A percentile compares a stretch with the other conserved stretches of the same genome.
These are phyloP conservation scores for Ustilago loliicola DNA, from an alignment of 1,284 basidiomycete genomes.

Conservation along the genomic window DNA sequence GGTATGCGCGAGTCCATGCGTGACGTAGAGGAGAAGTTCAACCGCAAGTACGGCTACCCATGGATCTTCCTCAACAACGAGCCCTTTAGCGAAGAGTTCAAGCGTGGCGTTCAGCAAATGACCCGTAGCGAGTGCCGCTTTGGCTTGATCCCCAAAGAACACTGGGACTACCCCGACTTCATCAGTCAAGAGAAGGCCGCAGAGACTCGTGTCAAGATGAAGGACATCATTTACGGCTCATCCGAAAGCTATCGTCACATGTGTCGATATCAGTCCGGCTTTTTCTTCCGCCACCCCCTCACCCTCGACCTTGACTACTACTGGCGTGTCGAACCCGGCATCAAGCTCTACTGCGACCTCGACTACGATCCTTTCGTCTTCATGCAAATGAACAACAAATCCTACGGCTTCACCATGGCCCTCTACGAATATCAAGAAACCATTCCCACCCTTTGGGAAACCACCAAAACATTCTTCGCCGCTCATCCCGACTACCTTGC, in stretches of 20 bases:
- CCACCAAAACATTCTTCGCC: conserved; percentile 79
- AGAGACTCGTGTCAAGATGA: conserved; percentile 78
- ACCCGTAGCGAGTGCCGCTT: conserved; percentile 73
- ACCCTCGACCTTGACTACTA: conserved; percentile 88
- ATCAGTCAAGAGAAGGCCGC: conserved; percentile 76
- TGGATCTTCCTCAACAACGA: conserved; percentile 72
- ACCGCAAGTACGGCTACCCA: conserved; percentile 70
- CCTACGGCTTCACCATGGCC: conserved; percentile 82
- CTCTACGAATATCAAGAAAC: conserved; percentile 83
- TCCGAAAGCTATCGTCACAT: conserved; percentile 74
- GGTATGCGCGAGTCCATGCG: conserved; percentile 65
- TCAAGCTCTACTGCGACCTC: conserved; percentile 83
- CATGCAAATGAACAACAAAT: conserved; percentile 84
- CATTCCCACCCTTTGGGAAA: conserved; percentile 82
- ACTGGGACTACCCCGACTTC: conserved; percentile 88
- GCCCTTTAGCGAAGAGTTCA: conserved; percentile 71
- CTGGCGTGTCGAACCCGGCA: conserved; percentile 86
- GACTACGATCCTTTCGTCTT: conserved; percentile 86
- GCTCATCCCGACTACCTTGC: conserved; percentile 79
- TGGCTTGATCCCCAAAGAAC: conserved; percentile 82
- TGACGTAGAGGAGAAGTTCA: conserved; percentile 67
- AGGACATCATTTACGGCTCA: conserved; percentile 86
- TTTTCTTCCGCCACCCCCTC: conserved; percentile 72
- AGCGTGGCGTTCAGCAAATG: conserved; percentile 66
- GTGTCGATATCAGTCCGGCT: conserved; percentile 94